Evolutionary conservation across 768 basidiomycete genomes (phyloP).

Genomic region (Russula vinacea): DNA sequence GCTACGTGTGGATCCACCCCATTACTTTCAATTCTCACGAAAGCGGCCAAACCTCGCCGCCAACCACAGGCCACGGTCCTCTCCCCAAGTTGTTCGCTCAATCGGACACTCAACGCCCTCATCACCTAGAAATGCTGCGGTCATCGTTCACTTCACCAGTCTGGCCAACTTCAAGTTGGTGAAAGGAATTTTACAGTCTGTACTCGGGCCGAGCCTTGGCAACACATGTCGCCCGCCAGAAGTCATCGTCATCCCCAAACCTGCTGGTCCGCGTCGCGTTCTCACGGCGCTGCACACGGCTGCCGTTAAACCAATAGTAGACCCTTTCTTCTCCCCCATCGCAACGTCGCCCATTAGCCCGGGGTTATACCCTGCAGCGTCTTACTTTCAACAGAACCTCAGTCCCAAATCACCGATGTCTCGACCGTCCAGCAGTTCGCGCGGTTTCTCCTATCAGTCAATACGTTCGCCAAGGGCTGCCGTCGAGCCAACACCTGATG

Average conservation of each 20-base stretch:
- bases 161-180: conserved; percentile 84
- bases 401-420: conserved; percentile 45
- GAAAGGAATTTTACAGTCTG: conserved; percentile 77
- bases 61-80: conserved; percentile 74
- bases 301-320: conserved; percentile 77
- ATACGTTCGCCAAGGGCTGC: conserved; percentile 51
- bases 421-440: conserved; percentile 47
- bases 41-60: conserved; percentile 68
- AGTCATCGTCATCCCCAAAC: conserved; percentile 96
- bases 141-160: conserved; percentile 90
- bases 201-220: conserved; percentile 48
- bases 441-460: conserved; percentile 62
- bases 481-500: conserved; percentile 36
- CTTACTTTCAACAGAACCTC: conserved; percentile 40
- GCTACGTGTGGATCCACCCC: conserved; percentile 55
- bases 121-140: conserved; percentile 40
- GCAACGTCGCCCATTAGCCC: conserved; percentile 87
- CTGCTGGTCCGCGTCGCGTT: conserved; percentile 90
- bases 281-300: conserved; percentile 92
- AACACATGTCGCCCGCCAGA: conserved; percentile 63
- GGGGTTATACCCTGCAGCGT: conserved; percentile 48
- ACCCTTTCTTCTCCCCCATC: conserved; percentile 91
- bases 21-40: conserved; percentile 43
- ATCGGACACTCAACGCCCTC: conserved; percentile 39
- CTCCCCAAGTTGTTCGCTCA: conserved; percentile 69